Conservation (phyloP, 2,329 filamentous ascomycete species). For the Hortaea sp. region DNA sequence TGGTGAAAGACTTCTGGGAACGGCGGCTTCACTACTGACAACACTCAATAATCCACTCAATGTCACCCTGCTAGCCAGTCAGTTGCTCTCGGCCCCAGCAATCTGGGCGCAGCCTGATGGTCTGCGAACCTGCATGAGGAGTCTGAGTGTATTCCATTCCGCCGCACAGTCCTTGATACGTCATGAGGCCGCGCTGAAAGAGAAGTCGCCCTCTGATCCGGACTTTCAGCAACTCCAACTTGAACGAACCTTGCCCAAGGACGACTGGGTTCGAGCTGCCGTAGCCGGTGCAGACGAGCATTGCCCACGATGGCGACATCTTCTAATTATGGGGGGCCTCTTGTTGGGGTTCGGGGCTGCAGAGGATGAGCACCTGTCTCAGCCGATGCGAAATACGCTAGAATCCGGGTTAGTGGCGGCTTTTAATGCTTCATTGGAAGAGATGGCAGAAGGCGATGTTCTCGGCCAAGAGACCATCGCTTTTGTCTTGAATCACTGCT, state of each 20-base stretch:
- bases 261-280: constrained; percentile 50
- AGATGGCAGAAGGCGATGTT: constrained; percentile 44
- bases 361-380: constrained; percentile 53
- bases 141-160: constrained; percentile 63
- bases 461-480: constrained; percentile 44
- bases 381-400: constrained; percentile 54
- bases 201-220: constrained; percentile 12
- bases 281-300: constrained; percentile 51
- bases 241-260: constrained; percentile 28
- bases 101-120: constrained; percentile 57
- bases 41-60: constrained; percentile 67
- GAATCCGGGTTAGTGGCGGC: constrained; percentile 66
- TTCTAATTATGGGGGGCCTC: constrained; percentile 69
- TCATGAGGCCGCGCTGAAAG: constrained; percentile 31
- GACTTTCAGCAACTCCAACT: constrained; percentile 19
- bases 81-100: constrained; percentile 60
- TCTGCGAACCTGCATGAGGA: constrained; percentile 52
- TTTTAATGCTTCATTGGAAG: constrained; percentile 61
- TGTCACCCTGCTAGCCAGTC: constrained; percentile 60
- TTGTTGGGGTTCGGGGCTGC: constrained; percentile 64
- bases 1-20: constrained; percentile 44
- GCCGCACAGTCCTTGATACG: constrained; percentile 49
- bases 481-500: constrained; percentile 66
- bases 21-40: constrained; percentile 57
- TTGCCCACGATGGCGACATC: constrained; percentile 67